These are phyloP conservation scores for Coleophoma cylindrospora DNA, from an alignment of 2,329 filamentous ascomycete genomes.

Conservation along the genomic window DNA sequence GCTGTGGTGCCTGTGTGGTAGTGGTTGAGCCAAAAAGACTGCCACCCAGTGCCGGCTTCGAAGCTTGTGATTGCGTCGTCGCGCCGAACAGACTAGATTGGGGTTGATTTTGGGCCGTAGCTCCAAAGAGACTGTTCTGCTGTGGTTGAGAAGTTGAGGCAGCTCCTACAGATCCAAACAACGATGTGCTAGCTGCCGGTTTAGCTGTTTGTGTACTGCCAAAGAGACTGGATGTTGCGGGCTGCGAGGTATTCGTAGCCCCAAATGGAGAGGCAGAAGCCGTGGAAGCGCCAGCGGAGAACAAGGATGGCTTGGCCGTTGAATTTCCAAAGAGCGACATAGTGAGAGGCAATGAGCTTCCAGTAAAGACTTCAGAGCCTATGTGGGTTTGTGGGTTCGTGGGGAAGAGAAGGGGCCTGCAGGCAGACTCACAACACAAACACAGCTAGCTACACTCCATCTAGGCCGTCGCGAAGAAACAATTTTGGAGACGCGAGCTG, in stretches of 20 bases:
- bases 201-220: background rate
- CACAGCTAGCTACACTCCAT: too few species aligned
- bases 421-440: too few species aligned
- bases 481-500: too few species aligned
- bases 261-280: conserved; percentile 6
- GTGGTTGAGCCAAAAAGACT: conserved; percentile 20
- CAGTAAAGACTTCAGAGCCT: too few species aligned
- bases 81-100: conserved; percentile 29
- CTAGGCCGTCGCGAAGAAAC: too few species aligned
- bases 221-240: conserved; percentile 3
- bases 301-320: conserved; percentile 3
- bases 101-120: conserved; percentile 10
- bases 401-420: too few species aligned
- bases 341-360: too few species aligned
- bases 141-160: background rate
- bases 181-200: conserved; percentile 5
- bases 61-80: conserved; percentile 6
- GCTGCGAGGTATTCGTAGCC: background rate
- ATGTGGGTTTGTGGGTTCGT: too few species aligned
- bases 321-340: conserved; percentile 10
- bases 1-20: conserved; percentile 15
- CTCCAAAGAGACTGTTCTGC: conserved; percentile 5
- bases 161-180: conserved; percentile 12
- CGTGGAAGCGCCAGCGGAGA: background rate
- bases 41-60: conserved; percentile 1